Conservation (phyloP, 441 rosid species). For the Erodium trifolium region DNA sequence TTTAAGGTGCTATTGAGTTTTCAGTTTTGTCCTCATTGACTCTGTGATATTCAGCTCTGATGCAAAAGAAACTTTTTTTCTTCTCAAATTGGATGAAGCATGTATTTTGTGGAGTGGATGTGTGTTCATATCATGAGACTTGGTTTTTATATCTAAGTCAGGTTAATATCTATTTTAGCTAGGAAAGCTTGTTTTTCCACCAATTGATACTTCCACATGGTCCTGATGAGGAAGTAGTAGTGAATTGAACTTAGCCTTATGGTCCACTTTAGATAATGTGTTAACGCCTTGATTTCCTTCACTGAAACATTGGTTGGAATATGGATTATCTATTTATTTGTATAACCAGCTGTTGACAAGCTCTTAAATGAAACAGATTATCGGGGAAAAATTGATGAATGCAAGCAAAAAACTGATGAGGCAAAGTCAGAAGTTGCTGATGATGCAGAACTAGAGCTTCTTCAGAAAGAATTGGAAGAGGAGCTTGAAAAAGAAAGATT, state of each 20-base stretch:
- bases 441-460: slow-evolving; percentile 33
- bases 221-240: background rate
- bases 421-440: slow-evolving; percentile 34
- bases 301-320: background rate
- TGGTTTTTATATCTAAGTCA: background rate
- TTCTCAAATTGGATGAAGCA: background rate
- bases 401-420: slow-evolving; percentile 52
- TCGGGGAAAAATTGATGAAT: slow-evolving; percentile 40
- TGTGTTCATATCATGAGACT: background rate
- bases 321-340: background rate
- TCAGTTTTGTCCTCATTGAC: background rate
- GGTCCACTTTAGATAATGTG: background rate
- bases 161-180: background rate
- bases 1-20: background rate
- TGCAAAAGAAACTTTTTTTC: background rate
- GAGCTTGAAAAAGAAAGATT: slow-evolving; percentile 37
- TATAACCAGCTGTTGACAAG: too few relatives aligned
- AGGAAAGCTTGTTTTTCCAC: background rate
- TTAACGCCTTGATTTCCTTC: background rate
- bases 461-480: slow-evolving; percentile 40
- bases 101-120: background rate
- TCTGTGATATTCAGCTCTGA: background rate
- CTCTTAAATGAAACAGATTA: slow-evolving; percentile 29
- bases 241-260: background rate
- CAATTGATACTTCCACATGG: background rate